Base-by-base conservation (phyloP, 2,329 filamentous ascomycete species). In the Davidsoniella neocaledoniae region DNA sequence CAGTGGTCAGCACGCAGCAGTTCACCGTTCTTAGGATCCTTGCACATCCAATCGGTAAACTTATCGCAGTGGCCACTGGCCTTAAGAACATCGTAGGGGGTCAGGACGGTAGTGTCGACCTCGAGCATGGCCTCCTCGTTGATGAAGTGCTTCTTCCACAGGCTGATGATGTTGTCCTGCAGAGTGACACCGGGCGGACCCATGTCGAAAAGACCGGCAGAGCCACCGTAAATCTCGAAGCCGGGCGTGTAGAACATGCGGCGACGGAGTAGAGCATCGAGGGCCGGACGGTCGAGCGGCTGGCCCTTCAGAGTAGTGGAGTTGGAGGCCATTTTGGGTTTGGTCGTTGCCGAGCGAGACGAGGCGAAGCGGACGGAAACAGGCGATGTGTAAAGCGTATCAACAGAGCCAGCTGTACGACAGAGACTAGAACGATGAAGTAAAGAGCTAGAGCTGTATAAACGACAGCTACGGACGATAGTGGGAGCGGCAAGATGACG, bases 11-110 rank as follows among this genome's bases (percentile, higher is more conserved):
- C 87, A 58, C 91, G 80, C 63, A 98, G 79, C 61, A 95, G 94
- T 66, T 98, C 91, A 63, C 91, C 91, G 60, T 83, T 94, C 74
- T 94, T 93, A 55, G 90, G 86, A 66, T 98, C 91, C 68, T 94
- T 94, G 79, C 86, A 94, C 88, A 96, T 95, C 86, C 85, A 96
- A 66, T 96, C 90, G 66, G 86, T 84, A 62, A 96, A 96, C 67
- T 94, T 94, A 66, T 95, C 90, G 56, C 96, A 91, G 68, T 98
- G 91, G 56, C 91, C 91, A 64, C 79, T 85, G 49, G 90, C 94
- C 75, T 96, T 94, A 61, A 98, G 77, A 37, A 98, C 86, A 44
- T 91, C 84, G 60, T 91, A 79, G 33, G 91, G 91, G 39, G 91
- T 98, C 61, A 98, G 68, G 68, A 90, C 91, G 38, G 85, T 91